A percentile compares a stretch with the other conserved stretches of the same genome.
Conservation (phyloP, 1,284 basidiomycete genomes). For the Pyrrhoderma lamaoense region DNA sequence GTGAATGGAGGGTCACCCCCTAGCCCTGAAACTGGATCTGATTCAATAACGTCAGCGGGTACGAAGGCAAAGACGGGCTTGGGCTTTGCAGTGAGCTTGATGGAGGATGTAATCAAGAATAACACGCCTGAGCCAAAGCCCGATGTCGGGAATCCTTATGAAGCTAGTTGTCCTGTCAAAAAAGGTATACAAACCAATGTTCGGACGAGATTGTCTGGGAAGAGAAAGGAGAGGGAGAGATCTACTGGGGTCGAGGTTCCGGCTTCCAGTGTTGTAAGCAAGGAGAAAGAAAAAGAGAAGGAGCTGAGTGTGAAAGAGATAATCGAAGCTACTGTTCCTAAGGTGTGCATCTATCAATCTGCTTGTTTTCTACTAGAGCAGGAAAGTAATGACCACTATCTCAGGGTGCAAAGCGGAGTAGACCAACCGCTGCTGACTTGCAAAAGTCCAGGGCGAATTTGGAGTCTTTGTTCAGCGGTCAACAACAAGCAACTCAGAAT, state of each 20-base stretch:
- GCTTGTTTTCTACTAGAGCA: neutral
- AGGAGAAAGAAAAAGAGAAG: conserved; percentile 26
- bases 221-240: conserved; percentile 22
- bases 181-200: conserved; percentile 35
- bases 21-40: conserved; percentile 6
- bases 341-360: conserved; percentile 34
- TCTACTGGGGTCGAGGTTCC: neutral
- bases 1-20: conserved; percentile 34
- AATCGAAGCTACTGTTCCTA: conserved; percentile 65
- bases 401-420: conserved; percentile 63
- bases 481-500: conserved; percentile 31
- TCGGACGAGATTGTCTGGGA: conserved; percentile 22
- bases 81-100: conserved; percentile 44
- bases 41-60: neutral
- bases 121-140: conserved; percentile 54
- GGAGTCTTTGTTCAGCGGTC: conserved; percentile 24
- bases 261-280: neutral
- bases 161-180: conserved; percentile 53
- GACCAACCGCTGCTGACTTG: conserved; percentile 43
- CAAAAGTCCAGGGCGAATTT: conserved; percentile 16
- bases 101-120: conserved; percentile 61
- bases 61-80: neutral
- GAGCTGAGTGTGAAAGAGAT: conserved; percentile 49
- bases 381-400: neutral
- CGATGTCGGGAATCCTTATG: conserved; percentile 65